A percentile compares a stretch with the other conserved stretches of the same genome.
These are phyloP conservation scores for Sideroxylon spinosum DNA, from an alignment of 179 eudicot genomes.

Conservation along the genomic window DNA sequence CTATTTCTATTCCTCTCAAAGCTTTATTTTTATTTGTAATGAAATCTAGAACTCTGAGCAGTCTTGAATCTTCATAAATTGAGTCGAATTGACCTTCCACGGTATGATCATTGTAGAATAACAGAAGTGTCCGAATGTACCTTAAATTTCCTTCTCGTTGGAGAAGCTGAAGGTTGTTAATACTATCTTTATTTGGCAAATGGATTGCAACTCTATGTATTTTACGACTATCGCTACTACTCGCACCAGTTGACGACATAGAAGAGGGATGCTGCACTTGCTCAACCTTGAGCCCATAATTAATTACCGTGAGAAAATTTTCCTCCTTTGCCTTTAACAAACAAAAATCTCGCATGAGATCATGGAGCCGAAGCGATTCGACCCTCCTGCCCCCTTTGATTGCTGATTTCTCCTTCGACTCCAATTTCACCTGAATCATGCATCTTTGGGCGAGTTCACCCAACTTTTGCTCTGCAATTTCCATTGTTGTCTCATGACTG, in stretches of 20 bases:
- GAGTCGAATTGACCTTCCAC: not conserved
- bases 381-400: not conserved
- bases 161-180: not conserved
- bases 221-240: not conserved
- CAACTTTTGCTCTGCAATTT: constrained; percentile 15
- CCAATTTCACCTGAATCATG: constrained; percentile 12
- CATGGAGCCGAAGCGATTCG: constrained; percentile 13
- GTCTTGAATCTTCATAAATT: not conserved
- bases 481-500: not conserved
- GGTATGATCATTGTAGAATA: not conserved
- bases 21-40: not conserved
- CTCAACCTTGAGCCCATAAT: not conserved
- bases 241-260: not conserved
- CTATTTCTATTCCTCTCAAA: not conserved
- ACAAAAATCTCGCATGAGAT: constrained; percentile 18
- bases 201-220: not conserved
- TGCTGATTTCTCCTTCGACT: not conserved
- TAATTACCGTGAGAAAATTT: not conserved
- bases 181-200: not conserved
- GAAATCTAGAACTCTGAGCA: not conserved
- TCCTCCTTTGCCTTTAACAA: constrained; percentile 13
- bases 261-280: not conserved
- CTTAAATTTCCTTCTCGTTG: not conserved
- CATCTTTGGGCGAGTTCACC: constrained; percentile 14
- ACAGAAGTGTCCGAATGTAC: not conserved